A percentile compares a stretch with the other conserved stretches of the same genome.
Evolutionary conservation across 2,329 filamentous ascomycete species (phyloP).

Genomic region (Raffaelea deltoideospora): DNA sequence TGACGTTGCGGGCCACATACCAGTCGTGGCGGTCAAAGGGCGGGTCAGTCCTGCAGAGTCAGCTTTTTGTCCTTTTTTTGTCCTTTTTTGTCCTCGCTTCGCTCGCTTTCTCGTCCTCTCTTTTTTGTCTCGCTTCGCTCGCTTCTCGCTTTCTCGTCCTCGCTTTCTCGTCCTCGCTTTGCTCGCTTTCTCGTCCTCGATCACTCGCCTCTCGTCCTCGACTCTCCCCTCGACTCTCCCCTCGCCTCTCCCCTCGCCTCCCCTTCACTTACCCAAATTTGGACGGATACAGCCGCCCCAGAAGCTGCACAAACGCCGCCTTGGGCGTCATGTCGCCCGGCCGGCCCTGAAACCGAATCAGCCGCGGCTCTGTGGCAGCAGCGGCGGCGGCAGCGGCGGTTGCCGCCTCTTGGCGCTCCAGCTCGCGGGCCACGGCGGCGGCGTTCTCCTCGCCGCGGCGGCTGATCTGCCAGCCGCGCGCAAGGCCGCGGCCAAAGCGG

Average conservation of each 20-base stretch:
- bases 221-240: too few species aligned
- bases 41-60: constrained; percentile 61
- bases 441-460: constrained; percentile 55
- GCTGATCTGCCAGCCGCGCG: constrained; percentile 58
- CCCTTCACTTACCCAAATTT: constrained; percentile 65
- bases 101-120: too few species aligned
- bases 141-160: too few species aligned
- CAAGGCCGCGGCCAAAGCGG: constrained; percentile 62
- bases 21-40: constrained; percentile 97
- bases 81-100: too few species aligned
- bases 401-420: constrained; percentile 31
- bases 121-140: too few species aligned
- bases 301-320: constrained; percentile 64
- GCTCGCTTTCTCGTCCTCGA: too few species aligned
- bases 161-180: too few species aligned
- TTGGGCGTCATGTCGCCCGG: constrained; percentile 87
- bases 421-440: constrained; percentile 14
- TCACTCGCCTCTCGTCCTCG: too few species aligned
- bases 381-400: constrained; percentile 23
- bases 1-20: constrained; percentile 64
- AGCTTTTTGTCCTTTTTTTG: too few species aligned
- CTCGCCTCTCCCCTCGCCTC: too few species aligned
- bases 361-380: constrained; percentile 53
- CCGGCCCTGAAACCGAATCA: constrained; percentile 78
- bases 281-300: constrained; percentile 65